Evolutionary conservation across 345 rosid genomes (phyloP).

Genomic region (Hibiscus tridactylites): DNA sequence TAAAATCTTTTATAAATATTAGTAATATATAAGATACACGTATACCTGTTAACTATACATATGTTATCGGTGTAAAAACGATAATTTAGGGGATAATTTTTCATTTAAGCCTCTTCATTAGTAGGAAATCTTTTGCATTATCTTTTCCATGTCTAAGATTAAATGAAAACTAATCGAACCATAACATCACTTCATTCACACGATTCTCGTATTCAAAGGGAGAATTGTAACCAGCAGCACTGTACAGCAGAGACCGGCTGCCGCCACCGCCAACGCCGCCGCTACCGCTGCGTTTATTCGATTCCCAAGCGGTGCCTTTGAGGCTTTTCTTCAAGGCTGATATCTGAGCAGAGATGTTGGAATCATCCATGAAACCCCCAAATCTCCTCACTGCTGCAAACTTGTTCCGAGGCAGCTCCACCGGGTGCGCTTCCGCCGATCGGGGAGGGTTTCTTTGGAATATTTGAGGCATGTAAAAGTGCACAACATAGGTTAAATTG

Average conservation of each 20-base stretch:
- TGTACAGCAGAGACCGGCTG: background rate
- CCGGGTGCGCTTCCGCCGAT: constrained; percentile 1
- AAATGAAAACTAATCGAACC: constrained; percentile 8
- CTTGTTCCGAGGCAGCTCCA: constrained; percentile 7
- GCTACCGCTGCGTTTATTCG: background rate
- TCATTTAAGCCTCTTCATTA: background rate
- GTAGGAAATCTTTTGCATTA: background rate
- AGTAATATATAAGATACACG: too few relatives aligned
- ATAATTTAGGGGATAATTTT: too few relatives aligned
- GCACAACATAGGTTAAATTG: constrained; percentile 12
- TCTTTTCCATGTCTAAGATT: background rate
- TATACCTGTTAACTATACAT: too few relatives aligned
- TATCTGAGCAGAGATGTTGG: constrained; percentile 6
- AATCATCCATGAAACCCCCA: constrained; percentile 16
- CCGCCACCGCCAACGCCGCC: background rate
- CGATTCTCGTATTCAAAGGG: constrained; percentile 16
- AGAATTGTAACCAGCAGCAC: constrained; percentile 24
- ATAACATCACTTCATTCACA: constrained; percentile 19
- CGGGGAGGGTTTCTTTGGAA: constrained; percentile 10
- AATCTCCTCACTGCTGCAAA: constrained; percentile 23
- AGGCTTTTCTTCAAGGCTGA: constrained; percentile 17
- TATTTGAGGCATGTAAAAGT: constrained; percentile 17
- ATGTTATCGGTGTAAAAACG: too few relatives aligned
- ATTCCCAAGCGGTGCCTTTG: background rate
- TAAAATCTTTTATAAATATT: too few relatives aligned